Evolutionary conservation across 2,329 filamentous ascomycete species (phyloP), one percentile per base, ranked within the genome.

Genomic region (Fusarium longipes): DNA sequence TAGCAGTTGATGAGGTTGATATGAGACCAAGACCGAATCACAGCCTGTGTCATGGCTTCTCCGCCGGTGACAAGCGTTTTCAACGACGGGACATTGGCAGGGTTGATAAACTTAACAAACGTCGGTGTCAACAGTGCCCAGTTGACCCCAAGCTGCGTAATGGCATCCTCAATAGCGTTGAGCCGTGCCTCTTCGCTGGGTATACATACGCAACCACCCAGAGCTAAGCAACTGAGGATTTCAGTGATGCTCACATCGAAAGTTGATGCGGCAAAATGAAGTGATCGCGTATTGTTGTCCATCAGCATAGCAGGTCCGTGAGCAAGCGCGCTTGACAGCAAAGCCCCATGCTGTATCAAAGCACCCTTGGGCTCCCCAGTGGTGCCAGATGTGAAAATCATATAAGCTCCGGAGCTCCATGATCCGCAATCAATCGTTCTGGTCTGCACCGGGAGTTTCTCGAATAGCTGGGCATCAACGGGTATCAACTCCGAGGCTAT

Each of bases 181-280:
- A 80, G 69, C 1, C 80, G 75, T 25, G 77, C 75, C 3, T 78
- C 71, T 25, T 83, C 80, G 1, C 77, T 79, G 1, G 79, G 78
- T 17, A 78, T 65, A 27, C 76, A 77, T 5, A 78, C 65, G 42
- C 76, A 77, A 0, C 72, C 76, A 15, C 76, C 77, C 12, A 67
- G 43, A 6, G 67, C 50, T n/a, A 74, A 9, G 1, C 61, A 59
- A 0, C 56, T 66, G 5, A 74, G 15, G 29, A 71, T 71, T 24
- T 74, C 72, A 1, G 62, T 59, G 8, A 77, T 73, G 53, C 67
- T 70, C 5, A 71, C 74, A 35, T 78, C 77, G 36, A 78, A 79
- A 0, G 70, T 72, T 20, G 72, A 73, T 1, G 77, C 66, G 3
- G 77, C 72, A 29, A 78, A 79, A 22, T 78, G 77, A 1, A 80